Evolutionary conservation across 2,329 filamentous ascomycete genomes (phyloP).

Genomic region (Dactylellina leptospora): DNA sequence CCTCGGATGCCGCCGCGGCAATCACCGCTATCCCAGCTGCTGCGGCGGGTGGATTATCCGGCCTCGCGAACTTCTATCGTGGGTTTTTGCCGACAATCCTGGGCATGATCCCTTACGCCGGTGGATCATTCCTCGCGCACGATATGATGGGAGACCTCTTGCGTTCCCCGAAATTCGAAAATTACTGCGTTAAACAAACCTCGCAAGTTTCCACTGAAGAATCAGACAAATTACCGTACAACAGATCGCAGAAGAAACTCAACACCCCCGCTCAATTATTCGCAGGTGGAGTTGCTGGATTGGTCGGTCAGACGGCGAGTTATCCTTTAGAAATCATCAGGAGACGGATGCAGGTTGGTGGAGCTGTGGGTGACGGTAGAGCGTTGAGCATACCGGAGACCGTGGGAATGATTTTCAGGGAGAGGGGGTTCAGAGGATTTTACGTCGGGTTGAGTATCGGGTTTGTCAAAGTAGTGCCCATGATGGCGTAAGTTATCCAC

Average conservation of each 20-base stretch:
- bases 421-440: slow-evolving; percentile 81
- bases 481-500: slow-evolving; percentile 70
- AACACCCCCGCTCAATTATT: slow-evolving; percentile 86
- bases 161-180: slow-evolving; percentile 72
- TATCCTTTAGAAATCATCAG: slow-evolving; percentile 94
- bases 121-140: slow-evolving; percentile 93
- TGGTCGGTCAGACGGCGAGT: slow-evolving; percentile 88
- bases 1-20: slow-evolving; percentile 63
- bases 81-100: slow-evolving; percentile 89
- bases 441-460: slow-evolving; percentile 94
- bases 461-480: slow-evolving; percentile 91
- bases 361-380: slow-evolving; percentile 89
- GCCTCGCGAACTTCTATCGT: slow-evolving; percentile 90
- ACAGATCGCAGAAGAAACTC: slow-evolving; percentile 69
- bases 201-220: slow-evolving; percentile 58
- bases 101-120: slow-evolving; percentile 96
- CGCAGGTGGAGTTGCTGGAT: slow-evolving; percentile 83
- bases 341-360: slow-evolving; percentile 93
- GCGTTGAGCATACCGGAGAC: slow-evolving; percentile 82
- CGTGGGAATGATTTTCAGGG: slow-evolving; percentile 74
- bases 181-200: slow-evolving; percentile 77
- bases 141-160: slow-evolving; percentile 87
- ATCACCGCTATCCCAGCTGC: slow-evolving; percentile 55
- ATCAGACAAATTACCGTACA: slow-evolving; percentile 62
- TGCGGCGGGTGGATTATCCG: slow-evolving; percentile 68